Evolutionary conservation across 2,329 filamentous ascomycete genomes (phyloP), one percentile per base, ranked within the genome.

Genomic region (Fusarium robinianum): DNA sequence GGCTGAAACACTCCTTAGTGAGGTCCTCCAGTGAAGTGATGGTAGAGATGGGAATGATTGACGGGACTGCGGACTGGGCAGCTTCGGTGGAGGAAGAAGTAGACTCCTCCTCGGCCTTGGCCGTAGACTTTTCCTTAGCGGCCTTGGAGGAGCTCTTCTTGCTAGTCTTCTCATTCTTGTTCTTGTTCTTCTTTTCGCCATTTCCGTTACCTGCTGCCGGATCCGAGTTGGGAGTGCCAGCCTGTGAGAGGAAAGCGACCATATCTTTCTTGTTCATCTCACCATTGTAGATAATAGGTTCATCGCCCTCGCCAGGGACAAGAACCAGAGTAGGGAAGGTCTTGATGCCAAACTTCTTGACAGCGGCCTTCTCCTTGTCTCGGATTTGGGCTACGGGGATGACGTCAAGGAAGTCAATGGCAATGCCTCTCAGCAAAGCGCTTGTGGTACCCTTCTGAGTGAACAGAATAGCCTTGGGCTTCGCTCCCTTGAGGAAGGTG

Each of bases 391-490:
- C 92, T 23, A 99, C 76, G 4, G 80, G 77, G 51, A 97, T 82
- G 42, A 82, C 81, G 23, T 85, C 90, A 17, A 94, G 77, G 68
- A 92, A 99, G 65, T 97, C 94, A 60, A 96, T 90, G 6, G 94
- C 91, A 40, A 97, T 69, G 49, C 90, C 85, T 67, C 87, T 88
- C 53, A 96, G 72, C 16, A 96, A 75, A 8, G 90, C 82, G 64
- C 88, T 92, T 1, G 88, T 92, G 5, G 87, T 85, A 15, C 90
- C 90, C 74, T 97, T 99, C 43, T 96, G 88, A 3, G 88, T 95
- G 70, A 99, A 97, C 3, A 99, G 74, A 22, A 99, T 83, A 0
- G 88, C 91, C 74, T 95, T 96, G 35, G 90, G 81, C 9, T 77
- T 80, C 14, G 87, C 80, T 47, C 83, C 84, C 30, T 80, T 78